Percentiles rank a stretch among this genome's conserved stretches.
These are phyloP conservation scores for Boletus coccyginus DNA, from an alignment of 768 basidiomycete species.

Conservation along the genomic window DNA sequence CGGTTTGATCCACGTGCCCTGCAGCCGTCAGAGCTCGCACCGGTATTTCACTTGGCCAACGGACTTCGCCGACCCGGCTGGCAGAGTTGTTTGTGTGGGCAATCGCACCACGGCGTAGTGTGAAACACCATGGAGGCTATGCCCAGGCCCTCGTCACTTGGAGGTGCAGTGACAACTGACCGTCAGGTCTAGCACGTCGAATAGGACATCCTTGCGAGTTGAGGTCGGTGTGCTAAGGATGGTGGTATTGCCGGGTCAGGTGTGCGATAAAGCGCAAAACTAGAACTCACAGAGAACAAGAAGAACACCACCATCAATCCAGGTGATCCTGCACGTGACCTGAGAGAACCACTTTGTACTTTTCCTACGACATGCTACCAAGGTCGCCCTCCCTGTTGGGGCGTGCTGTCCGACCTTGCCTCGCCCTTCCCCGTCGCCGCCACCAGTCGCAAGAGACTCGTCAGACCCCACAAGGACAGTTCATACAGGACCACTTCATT, in stretches of 20 bases:
- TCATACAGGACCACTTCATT: slow-evolving; percentile 35
- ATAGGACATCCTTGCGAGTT: too few relatives aligned
- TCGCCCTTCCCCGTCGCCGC: slow-evolving; percentile 6
- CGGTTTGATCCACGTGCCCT: slow-evolving; percentile 14
- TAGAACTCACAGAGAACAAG: too few relatives aligned
- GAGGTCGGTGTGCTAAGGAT: too few relatives aligned
- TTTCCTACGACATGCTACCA: slow-evolving; percentile 12
- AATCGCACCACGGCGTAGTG: neutral
- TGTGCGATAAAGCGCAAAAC: too few relatives aligned
- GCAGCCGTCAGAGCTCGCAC: neutral
- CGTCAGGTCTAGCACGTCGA: neutral
- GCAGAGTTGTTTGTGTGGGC: neutral
- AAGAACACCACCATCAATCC: too few relatives aligned
- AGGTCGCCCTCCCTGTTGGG: slow-evolving; percentile 1
- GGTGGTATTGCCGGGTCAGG: too few relatives aligned
- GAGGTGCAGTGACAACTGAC: neutral
- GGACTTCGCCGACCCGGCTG: neutral
- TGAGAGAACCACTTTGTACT: neutral
- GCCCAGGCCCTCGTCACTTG: neutral
- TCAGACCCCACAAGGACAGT: slow-evolving; percentile 7
- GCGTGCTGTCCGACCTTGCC: slow-evolving; percentile 3
- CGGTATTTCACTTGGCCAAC: slow-evolving; percentile 4
- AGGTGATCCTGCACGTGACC: neutral
- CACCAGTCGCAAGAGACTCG: slow-evolving; percentile 16
- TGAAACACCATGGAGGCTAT: neutral